These are phyloP conservation scores for Penicillium thymicola DNA, from an alignment of 2,329 filamentous ascomycete genomes.

Conservation along the genomic window DNA sequence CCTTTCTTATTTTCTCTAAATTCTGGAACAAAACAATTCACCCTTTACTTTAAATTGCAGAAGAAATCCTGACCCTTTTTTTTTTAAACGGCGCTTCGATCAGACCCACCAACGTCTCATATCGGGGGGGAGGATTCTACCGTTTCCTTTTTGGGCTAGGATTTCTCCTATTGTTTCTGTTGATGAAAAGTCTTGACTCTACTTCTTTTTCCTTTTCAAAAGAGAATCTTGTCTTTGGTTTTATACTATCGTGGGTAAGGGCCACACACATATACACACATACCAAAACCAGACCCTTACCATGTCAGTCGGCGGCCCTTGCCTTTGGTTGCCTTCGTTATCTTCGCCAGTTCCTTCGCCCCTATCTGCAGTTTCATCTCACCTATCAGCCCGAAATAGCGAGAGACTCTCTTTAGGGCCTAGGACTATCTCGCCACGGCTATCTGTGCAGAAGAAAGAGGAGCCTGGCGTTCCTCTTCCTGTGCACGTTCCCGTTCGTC, in stretches of 20 bases:
- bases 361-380: conserved; percentile 29
- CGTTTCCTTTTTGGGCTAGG: conserved; percentile 8
- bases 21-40: conserved; percentile 9
- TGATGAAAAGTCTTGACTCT: background rate
- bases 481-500: background rate
- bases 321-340: conserved; percentile 35
- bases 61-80: conserved; percentile 21
- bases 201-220: background rate
- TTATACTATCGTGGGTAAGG: conserved; percentile 3
- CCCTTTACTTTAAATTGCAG: conserved; percentile 25
- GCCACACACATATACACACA: conserved; percentile 5
- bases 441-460: conserved; percentile 23
- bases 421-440: conserved; percentile 21
- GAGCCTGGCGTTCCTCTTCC: conserved; percentile 15
- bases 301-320: conserved; percentile 39
- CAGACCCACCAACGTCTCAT: conserved; percentile 30
- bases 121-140: conserved; percentile 15
- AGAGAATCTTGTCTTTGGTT: background rate
- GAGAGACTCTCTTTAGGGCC: conserved; percentile 23
- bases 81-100: conserved; percentile 24
- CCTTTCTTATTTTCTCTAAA: background rate
- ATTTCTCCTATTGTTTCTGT: conserved; percentile 6
- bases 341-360: conserved; percentile 31
- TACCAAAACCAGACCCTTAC: conserved; percentile 17
- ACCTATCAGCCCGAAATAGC: conserved; percentile 28